Conservation (phyloP, 2,329 filamentous ascomycete species). For the Botrytis galanthina region DNA sequence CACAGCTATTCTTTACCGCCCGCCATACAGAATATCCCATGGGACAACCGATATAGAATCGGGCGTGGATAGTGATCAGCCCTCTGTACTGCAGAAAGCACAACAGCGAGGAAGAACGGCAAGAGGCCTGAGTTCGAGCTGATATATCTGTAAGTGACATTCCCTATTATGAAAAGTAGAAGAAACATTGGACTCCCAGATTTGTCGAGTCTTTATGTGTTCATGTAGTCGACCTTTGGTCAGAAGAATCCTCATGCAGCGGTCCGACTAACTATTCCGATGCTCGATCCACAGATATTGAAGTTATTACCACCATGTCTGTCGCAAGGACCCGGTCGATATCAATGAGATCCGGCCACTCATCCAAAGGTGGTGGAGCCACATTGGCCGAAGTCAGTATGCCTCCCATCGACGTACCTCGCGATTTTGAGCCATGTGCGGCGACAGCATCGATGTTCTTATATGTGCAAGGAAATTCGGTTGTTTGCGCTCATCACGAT, state of each 20-base stretch:
- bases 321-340: conserved; percentile 56
- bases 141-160: conserved; percentile 34
- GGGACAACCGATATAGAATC: conserved; percentile 36
- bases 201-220: conserved; percentile 23
- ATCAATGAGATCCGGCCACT: conserved; percentile 57
- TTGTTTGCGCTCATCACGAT: conserved; percentile 90
- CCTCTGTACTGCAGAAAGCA: conserved; percentile 38
- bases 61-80: conserved; percentile 39
- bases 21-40: conserved; percentile 35
- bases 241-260: conserved; percentile 30
- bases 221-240: conserved; percentile 31
- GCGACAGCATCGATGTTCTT: conserved; percentile 89
- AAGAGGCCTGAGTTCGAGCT: conserved; percentile 31
- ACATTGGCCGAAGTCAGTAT: conserved; percentile 53
- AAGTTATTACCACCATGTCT: conserved; percentile 37
- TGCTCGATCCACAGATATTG: conserved; percentile 24
- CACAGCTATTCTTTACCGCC: conserved; percentile 24
- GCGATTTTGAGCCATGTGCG: conserved; percentile 79
- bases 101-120: conserved; percentile 34
- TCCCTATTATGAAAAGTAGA: conserved; percentile 24
- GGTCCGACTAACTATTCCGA: conserved; percentile 35
- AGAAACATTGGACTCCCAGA: conserved; percentile 27
- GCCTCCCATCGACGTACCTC: conserved; percentile 48
- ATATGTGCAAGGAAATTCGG: conserved; percentile 76
- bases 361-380: conserved; percentile 43